A percentile compares a stretch with the other conserved stretches of the same genome.
These are phyloP conservation scores for Scutellaria minor DNA, from an alignment of 257 asterid genomes.

Conservation along the genomic window DNA sequence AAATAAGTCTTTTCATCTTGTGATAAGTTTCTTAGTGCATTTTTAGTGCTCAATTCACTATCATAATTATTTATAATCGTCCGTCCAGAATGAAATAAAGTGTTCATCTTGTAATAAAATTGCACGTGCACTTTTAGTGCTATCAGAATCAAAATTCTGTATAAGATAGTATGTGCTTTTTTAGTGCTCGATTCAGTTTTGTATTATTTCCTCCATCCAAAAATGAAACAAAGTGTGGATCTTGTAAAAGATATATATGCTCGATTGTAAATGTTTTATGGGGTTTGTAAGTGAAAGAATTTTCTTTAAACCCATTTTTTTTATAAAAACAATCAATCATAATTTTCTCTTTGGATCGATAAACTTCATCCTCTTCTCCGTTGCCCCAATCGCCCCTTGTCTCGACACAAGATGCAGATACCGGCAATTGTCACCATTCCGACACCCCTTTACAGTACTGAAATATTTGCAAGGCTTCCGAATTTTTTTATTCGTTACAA, in stretches of 20 bases:
- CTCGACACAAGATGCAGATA: constrained; percentile 39
- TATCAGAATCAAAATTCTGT: no score
- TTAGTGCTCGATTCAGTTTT: not conserved
- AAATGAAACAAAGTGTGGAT: no score
- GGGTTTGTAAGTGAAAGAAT: not conserved
- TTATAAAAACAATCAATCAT: no score
- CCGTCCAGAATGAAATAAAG: no score
- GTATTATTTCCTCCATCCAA: not conserved
- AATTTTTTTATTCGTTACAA: constrained; percentile 4
- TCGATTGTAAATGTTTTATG: not conserved
- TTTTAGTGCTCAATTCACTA: no score
- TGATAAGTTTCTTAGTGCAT: no score
- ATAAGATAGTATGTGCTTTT: not conserved
- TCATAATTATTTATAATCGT: no score
- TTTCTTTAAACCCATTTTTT: not conserved
- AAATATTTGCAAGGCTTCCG: constrained; percentile 39
- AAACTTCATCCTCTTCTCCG: constrained; percentile 42
- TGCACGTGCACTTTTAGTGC: no score
- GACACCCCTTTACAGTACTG: constrained; percentile 41
- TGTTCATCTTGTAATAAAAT: no score
- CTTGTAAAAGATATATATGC: no score
- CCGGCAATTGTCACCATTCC: constrained; percentile 42
- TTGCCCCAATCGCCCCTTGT: constrained; percentile 26
- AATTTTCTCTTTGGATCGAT: not conserved
- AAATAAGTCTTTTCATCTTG: no score